A percentile compares a stretch with the other conserved stretches of the same genome.
These are phyloP conservation scores for Heritiera fomes DNA, from an alignment of 345 rosid species.

Conservation along the genomic window DNA sequence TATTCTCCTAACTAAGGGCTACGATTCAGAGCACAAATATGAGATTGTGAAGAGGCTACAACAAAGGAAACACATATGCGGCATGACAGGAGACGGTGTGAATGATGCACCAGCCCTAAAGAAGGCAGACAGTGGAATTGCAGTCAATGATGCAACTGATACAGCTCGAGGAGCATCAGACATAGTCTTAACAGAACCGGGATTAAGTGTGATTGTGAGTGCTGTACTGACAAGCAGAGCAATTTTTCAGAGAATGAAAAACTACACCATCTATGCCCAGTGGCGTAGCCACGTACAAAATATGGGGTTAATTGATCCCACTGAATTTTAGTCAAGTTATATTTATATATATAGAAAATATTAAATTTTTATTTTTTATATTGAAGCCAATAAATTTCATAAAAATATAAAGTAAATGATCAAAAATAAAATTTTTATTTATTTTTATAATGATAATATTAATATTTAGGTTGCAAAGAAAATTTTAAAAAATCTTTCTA, in stretches of 20 bases:
- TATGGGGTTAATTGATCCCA: no score
- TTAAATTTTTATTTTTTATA: no score
- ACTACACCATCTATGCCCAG: no score
- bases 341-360: no score
- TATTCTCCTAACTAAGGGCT: slow-evolving; percentile 18
- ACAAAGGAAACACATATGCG: slow-evolving; percentile 84
- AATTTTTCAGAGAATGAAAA: slow-evolving; percentile 96
- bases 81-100: slow-evolving; percentile 98
- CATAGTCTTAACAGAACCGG: slow-evolving; percentile 91
- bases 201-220: slow-evolving; percentile 89
- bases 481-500: no score
- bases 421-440: no score
- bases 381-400: no score
- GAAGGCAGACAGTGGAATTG: slow-evolving; percentile 95
- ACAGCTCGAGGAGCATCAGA: slow-evolving; percentile 94
- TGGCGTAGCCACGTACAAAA: no score
- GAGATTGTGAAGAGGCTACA: slow-evolving; percentile 92
- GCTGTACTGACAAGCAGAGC: slow-evolving; percentile 95
- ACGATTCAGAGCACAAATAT: slow-evolving; percentile 74
- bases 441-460: no score
- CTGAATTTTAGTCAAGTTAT: no score
- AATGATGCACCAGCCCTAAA: slow-evolving; percentile 96
- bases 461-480: no score
- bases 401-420: no score
- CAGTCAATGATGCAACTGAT: slow-evolving; percentile 97